A percentile compares a stretch with the other conserved stretches of the same genome.
These are phyloP conservation scores for Fraxinus floribunda DNA, from an alignment of 305 asterid genomes.

Conservation along the genomic window DNA sequence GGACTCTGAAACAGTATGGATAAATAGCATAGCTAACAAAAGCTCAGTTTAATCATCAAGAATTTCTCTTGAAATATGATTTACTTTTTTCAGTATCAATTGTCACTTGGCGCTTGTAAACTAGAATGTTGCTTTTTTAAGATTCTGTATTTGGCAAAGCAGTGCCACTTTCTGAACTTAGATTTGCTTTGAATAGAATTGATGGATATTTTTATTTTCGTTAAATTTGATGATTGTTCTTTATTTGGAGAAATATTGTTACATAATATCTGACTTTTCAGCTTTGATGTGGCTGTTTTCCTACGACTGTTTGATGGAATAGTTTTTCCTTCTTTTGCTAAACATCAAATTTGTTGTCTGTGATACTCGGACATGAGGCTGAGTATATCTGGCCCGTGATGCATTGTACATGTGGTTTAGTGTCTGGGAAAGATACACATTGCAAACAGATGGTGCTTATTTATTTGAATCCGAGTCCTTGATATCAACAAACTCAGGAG, in stretches of 20 bases:
- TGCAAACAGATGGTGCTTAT: constrained; percentile 51
- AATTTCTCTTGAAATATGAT: not conserved
- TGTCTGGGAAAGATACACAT: constrained; percentile 80
- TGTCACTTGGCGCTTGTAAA: not conserved
- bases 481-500: constrained; percentile 32
- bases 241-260: not conserved
- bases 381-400: not conserved
- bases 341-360: not conserved
- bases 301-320: not conserved
- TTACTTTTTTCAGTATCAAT: not conserved
- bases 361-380: constrained; percentile 14
- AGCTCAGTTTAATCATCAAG: not conserved
- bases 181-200: not conserved
- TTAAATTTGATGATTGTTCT: not conserved
- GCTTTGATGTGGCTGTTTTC: not conserved
- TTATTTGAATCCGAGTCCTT: constrained; percentile 39
- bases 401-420: constrained; percentile 65
- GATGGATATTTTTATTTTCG: not conserved
- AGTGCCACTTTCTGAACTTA: not conserved
- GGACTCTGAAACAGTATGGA: not conserved
- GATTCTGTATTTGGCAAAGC: not conserved
- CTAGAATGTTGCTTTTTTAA: not conserved
- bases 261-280: not conserved
- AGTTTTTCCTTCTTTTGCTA: not conserved
- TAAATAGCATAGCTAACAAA: not conserved